phyloP scores from a whole-genome alignment of 441 rosid species.

The Melastoma candidum region DNA sequence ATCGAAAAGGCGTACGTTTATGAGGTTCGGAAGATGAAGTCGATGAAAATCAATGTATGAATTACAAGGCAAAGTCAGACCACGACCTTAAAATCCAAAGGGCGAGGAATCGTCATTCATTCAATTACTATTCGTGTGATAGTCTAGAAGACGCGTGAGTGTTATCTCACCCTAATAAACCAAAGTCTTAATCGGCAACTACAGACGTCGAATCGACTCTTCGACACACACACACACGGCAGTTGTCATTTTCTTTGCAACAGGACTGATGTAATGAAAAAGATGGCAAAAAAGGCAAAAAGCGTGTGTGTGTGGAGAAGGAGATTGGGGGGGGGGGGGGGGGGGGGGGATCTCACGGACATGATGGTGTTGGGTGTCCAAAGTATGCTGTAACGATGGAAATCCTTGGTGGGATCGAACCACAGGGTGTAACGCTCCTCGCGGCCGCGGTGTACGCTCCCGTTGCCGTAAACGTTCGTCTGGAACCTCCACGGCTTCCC shows the following conservation, averaged over 20 bases:
- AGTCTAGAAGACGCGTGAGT: too few species aligned
- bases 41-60: not conserved
- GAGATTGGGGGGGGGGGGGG: not conserved
- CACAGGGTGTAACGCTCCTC: slow-evolving; percentile 88
- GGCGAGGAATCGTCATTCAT: too few species aligned
- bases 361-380: slow-evolving; percentile 64
- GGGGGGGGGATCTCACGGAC: slow-evolving; percentile 28
- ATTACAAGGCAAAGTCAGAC: not conserved
- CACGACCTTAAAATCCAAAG: too few species aligned
- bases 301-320: not conserved
- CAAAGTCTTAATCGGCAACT: too few species aligned
- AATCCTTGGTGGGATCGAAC: slow-evolving; percentile 84
- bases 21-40: too few species aligned
- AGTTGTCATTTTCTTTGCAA: too few species aligned
- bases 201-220: too few species aligned
- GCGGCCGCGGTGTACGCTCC: slow-evolving; percentile 71
- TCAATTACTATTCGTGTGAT: too few species aligned
- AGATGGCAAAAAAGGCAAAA: not conserved
- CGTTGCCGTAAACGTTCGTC: slow-evolving; percentile 82
- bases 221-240: too few species aligned
- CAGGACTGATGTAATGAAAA: too few species aligned
- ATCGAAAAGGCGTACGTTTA: not conserved
- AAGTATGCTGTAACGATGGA: slow-evolving; percentile 75
- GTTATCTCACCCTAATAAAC: too few species aligned
- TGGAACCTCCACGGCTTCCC: slow-evolving; percentile 94